Percentiles rank a stretch among this genome's conserved stretches.
phyloP scores from a whole-genome alignment of 2,329 filamentous ascomycete genomes.

The Fusarium sp. region DNA sequence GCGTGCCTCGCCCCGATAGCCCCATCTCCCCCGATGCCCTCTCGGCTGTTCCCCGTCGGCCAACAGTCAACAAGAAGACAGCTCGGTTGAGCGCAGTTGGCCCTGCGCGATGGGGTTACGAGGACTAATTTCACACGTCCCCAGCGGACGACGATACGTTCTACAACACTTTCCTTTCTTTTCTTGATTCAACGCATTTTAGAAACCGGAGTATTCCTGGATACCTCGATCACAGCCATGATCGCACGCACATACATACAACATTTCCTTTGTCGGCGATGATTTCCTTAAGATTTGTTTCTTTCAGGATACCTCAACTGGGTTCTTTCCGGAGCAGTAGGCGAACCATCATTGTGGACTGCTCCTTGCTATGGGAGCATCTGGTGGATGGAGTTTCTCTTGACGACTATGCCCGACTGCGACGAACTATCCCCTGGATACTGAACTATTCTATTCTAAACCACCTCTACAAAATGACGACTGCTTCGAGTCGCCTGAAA shows the following conservation, averaged over 20 bases:
- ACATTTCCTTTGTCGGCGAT: constrained; percentile 43
- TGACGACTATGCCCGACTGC: constrained; percentile 21
- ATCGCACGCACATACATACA: constrained; percentile 26
- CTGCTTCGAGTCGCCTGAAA: constrained; percentile 17
- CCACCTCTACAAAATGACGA: constrained; percentile 26
- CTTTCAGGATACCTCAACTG: constrained; percentile 20
- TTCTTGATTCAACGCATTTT: constrained; percentile 24
- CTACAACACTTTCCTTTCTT: constrained; percentile 18
- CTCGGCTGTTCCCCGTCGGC: constrained; percentile 39
- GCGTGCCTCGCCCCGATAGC: constrained; percentile 57
- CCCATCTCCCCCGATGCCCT: constrained; percentile 52
- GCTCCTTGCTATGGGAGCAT: constrained; percentile 17
- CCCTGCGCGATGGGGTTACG: constrained; percentile 36
- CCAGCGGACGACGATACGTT: constrained; percentile 23
- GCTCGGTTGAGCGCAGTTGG: constrained; percentile 54
- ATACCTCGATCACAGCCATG: constrained; percentile 38
- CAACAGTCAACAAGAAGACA: constrained; percentile 52
- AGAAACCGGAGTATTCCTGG: constrained; percentile 33
- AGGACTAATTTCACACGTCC: constrained; percentile 31
- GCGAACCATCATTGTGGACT: neutral
- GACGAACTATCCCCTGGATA: constrained; percentile 17
- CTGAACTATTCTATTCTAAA: constrained; percentile 25
- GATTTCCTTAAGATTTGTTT: constrained; percentile 24
- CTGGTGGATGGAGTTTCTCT: constrained; percentile 11
- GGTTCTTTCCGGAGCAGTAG: constrained; percentile 23